Conservation (phyloP, 176 grass and related monocot species). For the Oryza meyeriana region DNA sequence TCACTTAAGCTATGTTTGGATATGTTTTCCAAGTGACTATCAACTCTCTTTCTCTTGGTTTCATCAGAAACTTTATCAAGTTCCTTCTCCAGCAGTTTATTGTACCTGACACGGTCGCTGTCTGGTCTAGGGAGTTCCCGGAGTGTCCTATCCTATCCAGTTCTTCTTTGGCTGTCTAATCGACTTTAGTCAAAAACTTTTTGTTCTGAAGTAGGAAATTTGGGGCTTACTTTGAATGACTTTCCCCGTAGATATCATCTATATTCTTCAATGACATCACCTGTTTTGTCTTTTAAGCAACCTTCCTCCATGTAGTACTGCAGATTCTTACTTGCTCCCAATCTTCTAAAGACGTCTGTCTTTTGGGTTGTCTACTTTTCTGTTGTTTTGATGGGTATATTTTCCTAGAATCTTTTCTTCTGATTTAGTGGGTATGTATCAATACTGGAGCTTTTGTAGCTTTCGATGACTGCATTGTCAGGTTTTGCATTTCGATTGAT, state of each 20-base stretch:
- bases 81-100: conserved; percentile 35
- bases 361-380: conserved; percentile 20
- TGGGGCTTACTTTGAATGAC: conserved; percentile 37
- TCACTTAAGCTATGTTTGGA: conserved; percentile 14
- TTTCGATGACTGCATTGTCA: neutral
- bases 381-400: conserved; percentile 16
- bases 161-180: conserved; percentile 5
- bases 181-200: conserved; percentile 5
- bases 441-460: conserved; percentile 22
- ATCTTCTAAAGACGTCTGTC: conserved; percentile 47
- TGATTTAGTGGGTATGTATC: neutral
- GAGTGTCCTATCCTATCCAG: conserved; percentile 12
- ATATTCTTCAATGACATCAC: conserved; percentile 31
- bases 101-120: conserved; percentile 31
- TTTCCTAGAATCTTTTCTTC: conserved; percentile 32
- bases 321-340: conserved; percentile 36
- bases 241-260: conserved; percentile 44
- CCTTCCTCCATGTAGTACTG: conserved; percentile 38
- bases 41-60: conserved; percentile 16
- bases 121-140: conserved; percentile 40
- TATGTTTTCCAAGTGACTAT: conserved; percentile 23
- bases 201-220: conserved; percentile 24
- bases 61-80: conserved; percentile 20
- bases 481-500: conserved; percentile 25
- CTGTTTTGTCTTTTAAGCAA: conserved; percentile 8